phyloP scores from a whole-genome alignment of 352 stramenopile genomes.

The Phytopythium mirpurense region DNA sequence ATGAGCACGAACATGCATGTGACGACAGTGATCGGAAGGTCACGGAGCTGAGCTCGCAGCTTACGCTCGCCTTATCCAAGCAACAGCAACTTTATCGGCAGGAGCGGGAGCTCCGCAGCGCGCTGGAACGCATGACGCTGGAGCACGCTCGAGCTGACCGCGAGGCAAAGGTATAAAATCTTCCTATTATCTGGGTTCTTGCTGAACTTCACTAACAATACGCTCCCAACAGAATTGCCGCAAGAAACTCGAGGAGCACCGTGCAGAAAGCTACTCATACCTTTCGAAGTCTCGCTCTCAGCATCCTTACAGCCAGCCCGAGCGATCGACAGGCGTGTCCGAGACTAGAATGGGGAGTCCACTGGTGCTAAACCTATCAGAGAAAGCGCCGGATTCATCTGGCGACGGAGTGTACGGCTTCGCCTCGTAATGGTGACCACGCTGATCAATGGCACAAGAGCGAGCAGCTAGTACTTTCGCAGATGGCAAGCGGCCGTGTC shows the following conservation, averaged over 20 bases:
- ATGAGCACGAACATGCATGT: constrained; percentile 55
- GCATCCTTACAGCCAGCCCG: background rate
- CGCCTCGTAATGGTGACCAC: background rate
- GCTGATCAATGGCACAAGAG: background rate
- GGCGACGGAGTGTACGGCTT: background rate
- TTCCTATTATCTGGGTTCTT: background rate
- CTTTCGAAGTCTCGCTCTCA: constrained; percentile 10
- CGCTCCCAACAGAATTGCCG: constrained; percentile 23
- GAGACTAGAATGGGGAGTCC: constrained; percentile 1
- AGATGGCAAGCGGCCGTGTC: background rate
- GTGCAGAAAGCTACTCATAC: constrained; percentile 28
- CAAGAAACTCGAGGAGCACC: constrained; percentile 61
- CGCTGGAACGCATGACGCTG: constrained; percentile 51
- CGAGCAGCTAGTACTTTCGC: no score
- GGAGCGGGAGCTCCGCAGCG: constrained; percentile 56
- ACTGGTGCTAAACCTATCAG: background rate
- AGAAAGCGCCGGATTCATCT: background rate
- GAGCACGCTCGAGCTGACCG: constrained; percentile 63
- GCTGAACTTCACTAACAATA: background rate
- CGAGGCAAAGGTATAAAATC: constrained; percentile 34
- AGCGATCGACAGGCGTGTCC: background rate
- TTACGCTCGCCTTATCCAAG: constrained; percentile 63
- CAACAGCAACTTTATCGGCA: constrained; percentile 71
- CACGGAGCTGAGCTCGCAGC: constrained; percentile 54
- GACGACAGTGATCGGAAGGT: constrained; percentile 71